These are phyloP conservation scores for Aspergillus pseudoviridinutans DNA, from an alignment of 2,329 filamentous ascomycete genomes.

Conservation along the genomic window DNA sequence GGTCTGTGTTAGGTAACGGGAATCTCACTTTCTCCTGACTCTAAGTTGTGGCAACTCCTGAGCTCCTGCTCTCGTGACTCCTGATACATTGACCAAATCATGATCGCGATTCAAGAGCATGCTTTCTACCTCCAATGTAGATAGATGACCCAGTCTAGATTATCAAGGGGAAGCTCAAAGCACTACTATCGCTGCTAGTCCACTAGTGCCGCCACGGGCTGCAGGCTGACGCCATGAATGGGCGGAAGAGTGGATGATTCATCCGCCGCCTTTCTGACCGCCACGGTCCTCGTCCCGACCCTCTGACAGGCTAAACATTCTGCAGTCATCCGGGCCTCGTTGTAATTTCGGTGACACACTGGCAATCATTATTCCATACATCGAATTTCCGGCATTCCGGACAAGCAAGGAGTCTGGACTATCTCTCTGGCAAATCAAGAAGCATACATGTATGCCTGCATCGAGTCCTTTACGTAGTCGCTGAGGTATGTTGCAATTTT, in stretches of 20 bases:
- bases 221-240: slow-evolving; percentile 16
- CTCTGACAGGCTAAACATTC: slow-evolving; percentile 13
- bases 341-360: neutral
- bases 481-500: neutral
- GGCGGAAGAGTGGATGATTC: slow-evolving; percentile 7
- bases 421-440: neutral
- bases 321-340: neutral
- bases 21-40: neutral
- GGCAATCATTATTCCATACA: neutral
- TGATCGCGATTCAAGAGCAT: neutral
- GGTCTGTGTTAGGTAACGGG: neutral
- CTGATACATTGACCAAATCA: neutral
- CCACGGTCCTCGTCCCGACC: slow-evolving; percentile 14
- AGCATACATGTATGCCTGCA: neutral
- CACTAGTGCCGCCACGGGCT: slow-evolving; percentile 9
- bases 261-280: slow-evolving; percentile 8
- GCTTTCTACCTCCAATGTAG: neutral
- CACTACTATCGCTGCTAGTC: neutral
- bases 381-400: neutral
- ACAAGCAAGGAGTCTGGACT: neutral
- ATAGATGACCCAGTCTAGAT: neutral
- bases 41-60: neutral
- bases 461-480: neutral
- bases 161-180: neutral
- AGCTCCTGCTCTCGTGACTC: neutral